Conservation (phyloP, 306 rosid genomes). For the Argentina anserina region DNA sequence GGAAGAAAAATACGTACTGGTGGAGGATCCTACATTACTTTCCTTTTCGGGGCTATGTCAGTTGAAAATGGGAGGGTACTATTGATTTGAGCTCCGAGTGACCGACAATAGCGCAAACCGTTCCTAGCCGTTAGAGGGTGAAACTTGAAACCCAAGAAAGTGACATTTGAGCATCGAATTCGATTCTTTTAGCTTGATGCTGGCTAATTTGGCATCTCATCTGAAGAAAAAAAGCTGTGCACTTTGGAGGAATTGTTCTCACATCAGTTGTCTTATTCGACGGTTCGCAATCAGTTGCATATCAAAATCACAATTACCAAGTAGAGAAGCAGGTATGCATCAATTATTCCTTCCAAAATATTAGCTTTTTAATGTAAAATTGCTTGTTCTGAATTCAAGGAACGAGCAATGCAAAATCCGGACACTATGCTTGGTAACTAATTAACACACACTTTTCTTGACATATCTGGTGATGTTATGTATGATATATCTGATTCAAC, state of each 20-base stretch:
- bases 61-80: neutral
- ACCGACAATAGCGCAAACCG: neutral
- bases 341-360: neutral
- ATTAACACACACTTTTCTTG: conserved; percentile 17
- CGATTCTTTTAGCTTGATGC: conserved; percentile 26
- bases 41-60: neutral
- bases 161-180: conserved; percentile 36
- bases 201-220: conserved; percentile 29
- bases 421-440: conserved; percentile 33
- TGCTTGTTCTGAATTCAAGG: conserved; percentile 8
- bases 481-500: too few relatives aligned
- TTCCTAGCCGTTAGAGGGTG: conserved; percentile 11
- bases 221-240: conserved; percentile 5
- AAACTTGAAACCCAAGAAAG: neutral
- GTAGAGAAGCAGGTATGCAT: neutral
- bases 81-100: conserved; percentile 8
- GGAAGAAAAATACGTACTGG: conserved; percentile 6
- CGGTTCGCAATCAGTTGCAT: conserved; percentile 9
- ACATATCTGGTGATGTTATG: neutral
- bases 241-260: conserved; percentile 14
- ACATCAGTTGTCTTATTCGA: neutral
- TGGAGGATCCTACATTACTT: conserved; percentile 9
- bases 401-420: conserved; percentile 34
- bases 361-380: neutral
- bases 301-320: conserved; percentile 6